Evolutionary conservation across 805 yeast species (phyloP).

Genomic region (Pichia rugopelliculosa): DNA sequence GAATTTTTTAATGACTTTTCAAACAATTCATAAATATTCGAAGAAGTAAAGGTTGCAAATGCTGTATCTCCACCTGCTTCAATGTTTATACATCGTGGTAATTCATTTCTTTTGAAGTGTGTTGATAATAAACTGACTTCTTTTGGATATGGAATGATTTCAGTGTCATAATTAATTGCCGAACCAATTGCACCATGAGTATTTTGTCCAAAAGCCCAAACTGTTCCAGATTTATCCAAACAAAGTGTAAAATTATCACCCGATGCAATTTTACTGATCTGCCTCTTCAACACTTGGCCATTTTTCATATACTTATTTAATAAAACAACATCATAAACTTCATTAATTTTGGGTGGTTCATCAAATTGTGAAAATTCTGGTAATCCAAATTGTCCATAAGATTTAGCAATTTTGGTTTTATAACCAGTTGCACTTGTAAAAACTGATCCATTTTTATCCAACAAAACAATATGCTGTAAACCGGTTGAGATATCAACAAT

Average conservation of each 20-base stretch:
- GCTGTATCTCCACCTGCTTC: constrained; percentile 69
- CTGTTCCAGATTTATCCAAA: constrained; percentile 53
- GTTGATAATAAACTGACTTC: constrained; percentile 34
- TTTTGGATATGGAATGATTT: constrained; percentile 64
- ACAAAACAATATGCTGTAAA: constrained; percentile 55
- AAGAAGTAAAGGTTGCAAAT: constrained; percentile 37
- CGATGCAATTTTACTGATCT: constrained; percentile 54
- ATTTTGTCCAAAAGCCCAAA: constrained; percentile 87
- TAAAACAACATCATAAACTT: constrained; percentile 47
- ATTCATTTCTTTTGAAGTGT: constrained; percentile 34
- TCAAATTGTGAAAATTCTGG: constrained; percentile 65
- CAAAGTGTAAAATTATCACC: constrained; percentile 73
- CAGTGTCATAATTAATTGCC: constrained; percentile 57
- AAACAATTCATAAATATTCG: constrained; percentile 30
- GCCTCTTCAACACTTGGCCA: constrained; percentile 30
- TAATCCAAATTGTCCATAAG: constrained; percentile 77
- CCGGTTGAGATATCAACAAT: constrained; percentile 50
- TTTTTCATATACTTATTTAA: constrained; percentile 40
- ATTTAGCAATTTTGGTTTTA: constrained; percentile 32
- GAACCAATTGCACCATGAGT: constrained; percentile 78
- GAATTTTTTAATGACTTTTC: constrained; percentile 23
- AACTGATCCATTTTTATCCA: constrained; percentile 53
- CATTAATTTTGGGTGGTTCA: constrained; percentile 40
- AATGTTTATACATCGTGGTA: constrained; percentile 44
- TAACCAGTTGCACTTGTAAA: constrained; percentile 56